Conservation (phyloP, 2,329 filamentous ascomycete genomes). For the Sarocladium kiliense region DNA sequence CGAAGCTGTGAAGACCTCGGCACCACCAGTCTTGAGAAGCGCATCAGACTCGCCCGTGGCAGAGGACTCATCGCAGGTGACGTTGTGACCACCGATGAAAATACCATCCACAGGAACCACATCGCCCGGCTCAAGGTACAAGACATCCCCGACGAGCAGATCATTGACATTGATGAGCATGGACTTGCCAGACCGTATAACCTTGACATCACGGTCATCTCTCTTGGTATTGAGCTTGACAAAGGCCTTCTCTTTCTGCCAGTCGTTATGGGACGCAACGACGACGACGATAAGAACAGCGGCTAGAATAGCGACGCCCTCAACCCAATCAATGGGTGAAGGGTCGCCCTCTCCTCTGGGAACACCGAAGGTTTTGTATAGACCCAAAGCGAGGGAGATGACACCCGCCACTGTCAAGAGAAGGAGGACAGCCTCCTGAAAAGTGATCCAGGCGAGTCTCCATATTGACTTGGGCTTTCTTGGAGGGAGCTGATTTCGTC, state of each 20-base stretch:
- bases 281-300: slow-evolving; percentile 61
- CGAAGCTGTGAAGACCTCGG: slow-evolving; percentile 52
- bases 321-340: slow-evolving; percentile 55
- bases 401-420: slow-evolving; percentile 60
- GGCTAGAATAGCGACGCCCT: slow-evolving; percentile 61
- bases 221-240: slow-evolving; percentile 57
- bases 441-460: slow-evolving; percentile 60
- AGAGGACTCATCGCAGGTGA: slow-evolving; percentile 67
- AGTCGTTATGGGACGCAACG: slow-evolving; percentile 61
- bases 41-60: slow-evolving; percentile 70
- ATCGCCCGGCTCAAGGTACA: slow-evolving; percentile 65
- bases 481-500: slow-evolving; percentile 56
- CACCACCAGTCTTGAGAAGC: slow-evolving; percentile 59
- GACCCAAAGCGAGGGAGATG: slow-evolving; percentile 59
- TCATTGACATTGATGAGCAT: slow-evolving; percentile 60
- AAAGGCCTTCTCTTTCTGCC: slow-evolving; percentile 64
- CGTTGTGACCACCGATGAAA: slow-evolving; percentile 49
- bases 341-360: slow-evolving; percentile 36
- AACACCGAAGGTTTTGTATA: slow-evolving; percentile 59
- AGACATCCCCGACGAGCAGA: slow-evolving; percentile 63
- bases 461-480: slow-evolving; percentile 59
- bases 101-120: slow-evolving; percentile 67
- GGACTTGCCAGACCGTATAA: slow-evolving; percentile 61
- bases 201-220: slow-evolving; percentile 60
- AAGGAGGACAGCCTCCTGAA: slow-evolving; percentile 65